Percentiles rank a stretch among this genome's conserved stretches.
phyloP scores from a whole-genome alignment of 139 green algal species.

The Volvox africanus region DNA sequence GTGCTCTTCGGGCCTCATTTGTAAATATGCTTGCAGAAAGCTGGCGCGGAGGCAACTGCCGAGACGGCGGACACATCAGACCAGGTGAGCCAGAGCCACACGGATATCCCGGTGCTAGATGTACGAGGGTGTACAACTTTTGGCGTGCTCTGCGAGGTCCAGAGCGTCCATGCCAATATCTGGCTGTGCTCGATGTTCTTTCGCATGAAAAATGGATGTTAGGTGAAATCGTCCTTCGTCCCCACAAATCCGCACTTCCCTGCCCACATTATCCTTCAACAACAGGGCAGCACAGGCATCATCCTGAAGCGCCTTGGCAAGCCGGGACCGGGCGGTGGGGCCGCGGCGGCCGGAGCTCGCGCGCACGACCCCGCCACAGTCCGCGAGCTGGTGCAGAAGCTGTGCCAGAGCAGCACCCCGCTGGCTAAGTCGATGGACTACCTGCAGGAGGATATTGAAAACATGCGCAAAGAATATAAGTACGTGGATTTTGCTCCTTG shows the following conservation, averaged over 20 bases:
- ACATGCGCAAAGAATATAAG: slow-evolving; percentile 70
- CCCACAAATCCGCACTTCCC: no score
- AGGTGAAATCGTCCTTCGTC: no score
- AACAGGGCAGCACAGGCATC: slow-evolving; percentile 61
- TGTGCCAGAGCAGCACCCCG: slow-evolving; percentile 76
- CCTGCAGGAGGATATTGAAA: slow-evolving; percentile 76
- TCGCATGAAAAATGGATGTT: no score
- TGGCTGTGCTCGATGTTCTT: no score
- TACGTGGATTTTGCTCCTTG: not conserved
- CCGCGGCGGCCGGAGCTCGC: not conserved
- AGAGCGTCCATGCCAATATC: no score
- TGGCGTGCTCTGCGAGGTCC: no score
- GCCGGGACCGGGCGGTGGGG: not conserved
- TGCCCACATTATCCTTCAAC: no score
- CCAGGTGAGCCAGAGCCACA: not conserved
- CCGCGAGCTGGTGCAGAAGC: slow-evolving; percentile 72
- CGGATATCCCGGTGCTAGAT: no score
- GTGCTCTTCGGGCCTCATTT: no score
- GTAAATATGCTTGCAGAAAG: slow-evolving; percentile 34
- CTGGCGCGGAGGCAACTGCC: slow-evolving; percentile 22
- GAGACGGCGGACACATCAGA: slow-evolving; percentile 37
- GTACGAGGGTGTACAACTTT: no score
- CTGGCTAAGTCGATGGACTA: slow-evolving; percentile 81
- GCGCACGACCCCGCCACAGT: slow-evolving; percentile 61
- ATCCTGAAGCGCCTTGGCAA: slow-evolving; percentile 64